These are phyloP conservation scores for Sechiopsis laciniata DNA, from an alignment of 306 rosid genomes.

Conservation along the genomic window DNA sequence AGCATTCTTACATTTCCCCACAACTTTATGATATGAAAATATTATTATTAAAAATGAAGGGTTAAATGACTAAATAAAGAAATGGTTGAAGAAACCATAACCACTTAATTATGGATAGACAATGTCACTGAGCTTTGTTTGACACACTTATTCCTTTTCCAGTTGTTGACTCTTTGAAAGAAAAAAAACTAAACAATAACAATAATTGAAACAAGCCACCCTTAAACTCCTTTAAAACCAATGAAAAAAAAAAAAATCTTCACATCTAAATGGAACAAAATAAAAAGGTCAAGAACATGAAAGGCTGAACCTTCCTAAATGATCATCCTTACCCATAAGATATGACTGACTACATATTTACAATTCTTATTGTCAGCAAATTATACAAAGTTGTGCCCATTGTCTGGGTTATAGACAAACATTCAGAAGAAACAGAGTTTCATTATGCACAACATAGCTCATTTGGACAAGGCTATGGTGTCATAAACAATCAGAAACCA, in stretches of 20 bases:
- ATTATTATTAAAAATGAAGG: neutral
- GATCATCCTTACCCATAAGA: neutral
- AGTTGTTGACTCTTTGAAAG: too few relatives aligned
- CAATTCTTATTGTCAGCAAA: neutral
- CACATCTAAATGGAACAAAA: neutral
- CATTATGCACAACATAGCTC: neutral
- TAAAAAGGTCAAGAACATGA: neutral
- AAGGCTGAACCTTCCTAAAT: neutral
- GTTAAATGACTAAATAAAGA: neutral
- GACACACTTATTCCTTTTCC: too few relatives aligned
- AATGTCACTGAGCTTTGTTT: too few relatives aligned
- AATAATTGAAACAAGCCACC: neutral
- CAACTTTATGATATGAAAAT: neutral
- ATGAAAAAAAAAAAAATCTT: neutral
- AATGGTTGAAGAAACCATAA: too few relatives aligned
- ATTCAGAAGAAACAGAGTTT: conserved; percentile 8
- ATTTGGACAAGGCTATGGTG: conserved; percentile 2
- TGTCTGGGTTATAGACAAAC: neutral
- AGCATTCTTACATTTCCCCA: neutral
- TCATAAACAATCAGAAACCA: conserved; percentile 25
- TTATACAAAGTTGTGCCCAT: neutral
- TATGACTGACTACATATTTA: neutral
- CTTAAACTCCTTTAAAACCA: neutral
- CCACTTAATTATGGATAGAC: too few relatives aligned
- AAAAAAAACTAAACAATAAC: too few relatives aligned